These are phyloP conservation scores for Linnemannia hyalina DNA, from an alignment of 192 early-diverging fungal genomes.

Conservation along the genomic window DNA sequence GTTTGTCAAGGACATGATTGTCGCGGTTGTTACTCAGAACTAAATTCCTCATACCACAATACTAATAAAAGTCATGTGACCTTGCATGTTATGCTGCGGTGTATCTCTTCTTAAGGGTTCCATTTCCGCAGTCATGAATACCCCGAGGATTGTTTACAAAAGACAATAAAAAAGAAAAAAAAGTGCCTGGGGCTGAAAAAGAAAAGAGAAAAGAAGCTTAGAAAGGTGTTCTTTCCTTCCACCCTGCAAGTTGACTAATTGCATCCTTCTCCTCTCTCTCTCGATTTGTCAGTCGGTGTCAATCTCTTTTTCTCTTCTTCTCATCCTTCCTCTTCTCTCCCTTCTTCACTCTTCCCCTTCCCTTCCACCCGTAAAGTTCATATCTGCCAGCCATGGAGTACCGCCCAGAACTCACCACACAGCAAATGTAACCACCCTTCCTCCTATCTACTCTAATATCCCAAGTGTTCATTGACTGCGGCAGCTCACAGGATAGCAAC, in stretches of 20 bases:
- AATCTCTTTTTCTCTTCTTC: neutral
- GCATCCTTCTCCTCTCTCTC: neutral
- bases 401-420: constrained; percentile 64
- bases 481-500: neutral
- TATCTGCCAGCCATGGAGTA: constrained; percentile 62
- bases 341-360: neutral
- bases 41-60: too few species aligned
- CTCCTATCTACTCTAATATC: neutral
- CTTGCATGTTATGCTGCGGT: neutral
- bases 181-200: constrained; percentile 3
- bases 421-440: constrained; percentile 62
- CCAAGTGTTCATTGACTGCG: constrained; percentile 1
- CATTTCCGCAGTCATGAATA: neutral
- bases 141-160: neutral
- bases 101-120: neutral
- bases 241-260: neutral
- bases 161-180: constrained; percentile 3
- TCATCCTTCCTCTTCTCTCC: neutral
- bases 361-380: neutral
- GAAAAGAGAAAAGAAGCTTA: constrained; percentile 1
- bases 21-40: constrained; percentile 22
- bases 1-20: constrained; percentile 47
- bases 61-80: neutral
- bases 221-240: neutral
- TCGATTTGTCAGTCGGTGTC: constrained; percentile 17